phyloP scores from a whole-genome alignment of 108 stramenopile species.

The Fistulifera solaris region DNA sequence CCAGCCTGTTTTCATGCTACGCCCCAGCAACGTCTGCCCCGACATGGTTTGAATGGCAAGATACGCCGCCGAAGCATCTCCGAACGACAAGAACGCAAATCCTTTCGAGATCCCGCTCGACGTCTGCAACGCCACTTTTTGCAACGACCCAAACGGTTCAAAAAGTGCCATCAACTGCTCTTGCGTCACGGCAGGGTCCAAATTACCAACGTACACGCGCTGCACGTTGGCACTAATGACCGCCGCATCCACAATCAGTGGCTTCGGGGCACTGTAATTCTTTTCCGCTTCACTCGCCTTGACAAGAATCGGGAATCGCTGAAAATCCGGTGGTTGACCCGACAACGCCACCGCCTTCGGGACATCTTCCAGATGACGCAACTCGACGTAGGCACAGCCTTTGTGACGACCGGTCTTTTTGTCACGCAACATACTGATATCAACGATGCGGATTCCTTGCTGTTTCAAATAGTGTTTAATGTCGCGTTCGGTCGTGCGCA shows the following conservation, averaged over 20 bases:
- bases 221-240: slow-evolving; percentile 15
- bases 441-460: slow-evolving; percentile 64
- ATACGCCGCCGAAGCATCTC: slow-evolving; percentile 70
- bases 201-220: slow-evolving; percentile 75
- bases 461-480: slow-evolving; percentile 71
- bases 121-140: slow-evolving; percentile 58
- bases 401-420: slow-evolving; percentile 80
- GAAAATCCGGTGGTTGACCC: slow-evolving; percentile 80
- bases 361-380: slow-evolving; percentile 75
- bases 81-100: slow-evolving; percentile 70
- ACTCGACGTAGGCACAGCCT: slow-evolving; percentile 93
- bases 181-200: slow-evolving; percentile 59
- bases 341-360: slow-evolving; percentile 65
- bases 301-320: slow-evolving; percentile 88
- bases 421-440: slow-evolving; percentile 89
- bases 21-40: slow-evolving; percentile 56
- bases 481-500: slow-evolving; percentile 76
- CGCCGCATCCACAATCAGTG: slow-evolving; percentile 6
- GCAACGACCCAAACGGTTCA: slow-evolving; percentile 68
- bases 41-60: slow-evolving; percentile 84
- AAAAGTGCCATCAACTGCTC: slow-evolving; percentile 65
- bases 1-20: slow-evolving; percentile 76
- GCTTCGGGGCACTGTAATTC: slow-evolving; percentile 37
- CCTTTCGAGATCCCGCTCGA: slow-evolving; percentile 39
- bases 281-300: slow-evolving; percentile 91